These are phyloP conservation scores for Polygonum aviculare DNA, from an alignment of 148 eudicot species.

Conservation along the genomic window DNA sequence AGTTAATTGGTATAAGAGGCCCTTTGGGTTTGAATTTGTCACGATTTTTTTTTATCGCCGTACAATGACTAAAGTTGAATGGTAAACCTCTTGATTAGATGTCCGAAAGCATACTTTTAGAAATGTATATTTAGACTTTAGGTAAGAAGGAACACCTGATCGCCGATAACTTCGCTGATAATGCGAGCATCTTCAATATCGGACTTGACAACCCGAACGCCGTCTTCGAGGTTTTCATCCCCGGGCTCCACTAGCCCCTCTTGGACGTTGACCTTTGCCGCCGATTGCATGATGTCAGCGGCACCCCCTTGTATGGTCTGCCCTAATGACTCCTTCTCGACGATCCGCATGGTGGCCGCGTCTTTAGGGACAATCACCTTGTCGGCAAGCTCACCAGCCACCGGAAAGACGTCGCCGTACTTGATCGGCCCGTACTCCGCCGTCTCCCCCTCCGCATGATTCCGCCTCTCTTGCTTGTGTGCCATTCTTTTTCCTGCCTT, in stretches of 20 bases:
- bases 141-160: neutral
- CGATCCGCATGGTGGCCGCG: constrained; percentile 53
- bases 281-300: constrained; percentile 52
- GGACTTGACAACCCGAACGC: neutral
- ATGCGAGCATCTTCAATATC: neutral
- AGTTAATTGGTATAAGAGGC: no score
- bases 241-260: constrained; percentile 25
- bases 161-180: neutral
- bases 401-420: constrained; percentile 47
- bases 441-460: neutral
- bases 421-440: constrained; percentile 20
- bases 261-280: constrained; percentile 37
- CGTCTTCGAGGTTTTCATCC: constrained; percentile 16
- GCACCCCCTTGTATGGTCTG: constrained; percentile 35
- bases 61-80: no score
- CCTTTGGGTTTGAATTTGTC: no score
- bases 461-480: neutral
- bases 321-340: constrained; percentile 41
- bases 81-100: no score
- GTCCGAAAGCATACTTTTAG: no score
- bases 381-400: constrained; percentile 33
- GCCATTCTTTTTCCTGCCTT: neutral
- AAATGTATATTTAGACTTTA: neutral
- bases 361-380: constrained; percentile 38
- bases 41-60: no score